Conservation (phyloP, 2,329 filamentous ascomycete genomes). For the Claviceps maximensis region DNA sequence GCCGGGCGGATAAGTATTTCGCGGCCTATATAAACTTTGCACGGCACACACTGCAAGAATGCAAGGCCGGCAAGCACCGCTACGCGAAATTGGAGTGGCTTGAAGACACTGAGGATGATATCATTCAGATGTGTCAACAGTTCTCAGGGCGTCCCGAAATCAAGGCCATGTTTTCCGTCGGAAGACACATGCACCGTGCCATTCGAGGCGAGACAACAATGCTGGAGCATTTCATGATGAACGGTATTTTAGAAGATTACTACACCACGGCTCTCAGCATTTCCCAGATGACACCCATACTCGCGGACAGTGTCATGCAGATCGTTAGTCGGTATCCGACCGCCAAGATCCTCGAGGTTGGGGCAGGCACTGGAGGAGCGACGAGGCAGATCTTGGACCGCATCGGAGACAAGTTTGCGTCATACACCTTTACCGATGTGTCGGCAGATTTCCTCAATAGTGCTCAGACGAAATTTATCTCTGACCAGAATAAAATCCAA, state of each 20-base stretch:
- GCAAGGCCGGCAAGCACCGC: neutral
- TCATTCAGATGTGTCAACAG: neutral
- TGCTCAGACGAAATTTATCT: slow-evolving; percentile 17
- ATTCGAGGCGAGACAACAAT: slow-evolving; percentile 21
- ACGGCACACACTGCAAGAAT: neutral
- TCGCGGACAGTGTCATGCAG: neutral
- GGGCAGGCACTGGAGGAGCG: slow-evolving; percentile 29
- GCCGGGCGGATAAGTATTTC: neutral
- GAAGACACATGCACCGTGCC: slow-evolving; percentile 20
- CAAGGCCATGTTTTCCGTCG: slow-evolving; percentile 15
- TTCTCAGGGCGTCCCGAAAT: slow-evolving; percentile 8
- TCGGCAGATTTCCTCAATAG: slow-evolving; percentile 26
- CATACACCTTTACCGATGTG: slow-evolving; percentile 33
- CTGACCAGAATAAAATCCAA: slow-evolving; percentile 7
- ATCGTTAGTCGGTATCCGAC: neutral
- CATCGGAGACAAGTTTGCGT: slow-evolving; percentile 16
- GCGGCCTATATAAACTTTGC: neutral
- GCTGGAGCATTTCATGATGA: slow-evolving; percentile 23
- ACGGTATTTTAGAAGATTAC: slow-evolving; percentile 17
- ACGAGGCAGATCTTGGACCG: slow-evolving; percentile 22
- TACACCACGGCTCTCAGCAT: neutral
- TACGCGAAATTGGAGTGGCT: neutral
- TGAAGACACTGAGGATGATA: neutral
- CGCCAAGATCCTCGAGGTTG: slow-evolving; percentile 18
- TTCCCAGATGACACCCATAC: neutral